A percentile compares a stretch with the other conserved stretches of the same genome.
phyloP scores from a whole-genome alignment of 768 basidiomycete species.

The Agaricus subrufescens region DNA sequence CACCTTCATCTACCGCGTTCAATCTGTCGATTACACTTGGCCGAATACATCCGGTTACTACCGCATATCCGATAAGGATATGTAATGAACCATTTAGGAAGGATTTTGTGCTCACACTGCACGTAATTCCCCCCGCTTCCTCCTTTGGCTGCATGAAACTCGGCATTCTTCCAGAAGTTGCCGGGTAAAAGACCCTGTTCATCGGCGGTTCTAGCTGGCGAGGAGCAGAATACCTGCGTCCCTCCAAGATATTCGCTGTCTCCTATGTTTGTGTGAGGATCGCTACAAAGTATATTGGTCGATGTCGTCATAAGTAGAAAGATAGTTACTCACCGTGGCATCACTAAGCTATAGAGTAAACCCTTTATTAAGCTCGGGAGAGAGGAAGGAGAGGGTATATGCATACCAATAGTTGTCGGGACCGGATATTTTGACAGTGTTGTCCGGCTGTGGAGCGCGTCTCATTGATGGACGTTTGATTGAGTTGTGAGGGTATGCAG shows the following conservation, averaged over 20 bases:
- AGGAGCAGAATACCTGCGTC: slow-evolving; percentile 51
- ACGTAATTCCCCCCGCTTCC: slow-evolving; percentile 35
- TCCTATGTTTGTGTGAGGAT: slow-evolving; percentile 49
- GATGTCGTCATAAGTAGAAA: background rate
- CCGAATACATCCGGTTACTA: slow-evolving; percentile 53
- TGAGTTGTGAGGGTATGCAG: background rate
- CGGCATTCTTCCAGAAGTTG: slow-evolving; percentile 49
- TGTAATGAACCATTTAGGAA: too few species aligned
- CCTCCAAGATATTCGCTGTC: slow-evolving; percentile 51
- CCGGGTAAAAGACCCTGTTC: slow-evolving; percentile 41
- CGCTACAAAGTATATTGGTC: slow-evolving; percentile 17
- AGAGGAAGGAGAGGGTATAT: background rate
- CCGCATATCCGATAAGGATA: background rate
- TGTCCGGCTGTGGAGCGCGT: slow-evolving; percentile 30
- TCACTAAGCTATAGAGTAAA: slow-evolving; percentile 33
- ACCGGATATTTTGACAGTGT: slow-evolving; percentile 46
- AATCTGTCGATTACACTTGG: slow-evolving; percentile 36
- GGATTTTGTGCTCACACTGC: slow-evolving; percentile 29
- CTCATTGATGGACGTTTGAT: background rate
- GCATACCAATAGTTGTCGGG: slow-evolving; percentile 40
- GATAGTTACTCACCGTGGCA: slow-evolving; percentile 32
- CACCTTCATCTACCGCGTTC: slow-evolving; percentile 42
- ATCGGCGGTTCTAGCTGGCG: slow-evolving; percentile 31
- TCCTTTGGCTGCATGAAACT: slow-evolving; percentile 38
- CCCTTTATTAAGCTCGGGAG: background rate